phyloP scores from a whole-genome alignment of 1,139 yeast species.

The Zygosaccharomyces pseudobailii region DNA sequence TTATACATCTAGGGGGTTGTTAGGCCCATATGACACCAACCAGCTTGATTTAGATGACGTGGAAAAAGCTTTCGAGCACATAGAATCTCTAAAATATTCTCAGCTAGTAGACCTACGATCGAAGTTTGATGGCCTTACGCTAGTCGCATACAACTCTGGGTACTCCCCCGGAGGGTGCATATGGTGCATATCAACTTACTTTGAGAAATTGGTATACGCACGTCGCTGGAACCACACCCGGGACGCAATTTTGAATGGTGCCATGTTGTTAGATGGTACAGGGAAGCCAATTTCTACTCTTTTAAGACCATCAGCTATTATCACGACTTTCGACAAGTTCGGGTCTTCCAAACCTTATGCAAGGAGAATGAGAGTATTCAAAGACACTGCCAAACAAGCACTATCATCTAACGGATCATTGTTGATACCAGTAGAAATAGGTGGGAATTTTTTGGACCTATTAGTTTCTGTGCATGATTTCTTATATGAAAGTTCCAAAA shows the following conservation, averaged over 20 bases:
- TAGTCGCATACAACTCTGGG: conserved; percentile 89
- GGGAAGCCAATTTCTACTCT: conserved; percentile 61
- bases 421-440: conserved; percentile 76
- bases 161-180: conserved; percentile 82
- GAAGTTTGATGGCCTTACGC: conserved; percentile 55
- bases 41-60: conserved; percentile 66
- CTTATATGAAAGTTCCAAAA: conserved; percentile 31
- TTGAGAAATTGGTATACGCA: conserved; percentile 79
- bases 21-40: conserved; percentile 70
- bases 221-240: conserved; percentile 94
- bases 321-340: conserved; percentile 57
- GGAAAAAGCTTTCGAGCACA: conserved; percentile 70
- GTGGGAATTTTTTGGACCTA: conserved; percentile 78
- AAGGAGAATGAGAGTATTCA: conserved; percentile 59
- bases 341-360: conserved; percentile 66
- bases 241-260: conserved; percentile 77
- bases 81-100: conserved; percentile 67
- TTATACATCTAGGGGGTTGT: conserved; percentile 64
- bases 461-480: conserved; percentile 60
- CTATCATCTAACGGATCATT: conserved; percentile 60
- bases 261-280: conserved; percentile 54
- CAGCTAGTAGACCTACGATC: conserved; percentile 62
- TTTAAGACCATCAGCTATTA: conserved; percentile 75
- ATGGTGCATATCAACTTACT: conserved; percentile 72
- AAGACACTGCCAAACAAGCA: conserved; percentile 58